These are phyloP conservation scores for Shiraia sp. DNA, from an alignment of 2,329 filamentous ascomycete genomes.

Conservation along the genomic window DNA sequence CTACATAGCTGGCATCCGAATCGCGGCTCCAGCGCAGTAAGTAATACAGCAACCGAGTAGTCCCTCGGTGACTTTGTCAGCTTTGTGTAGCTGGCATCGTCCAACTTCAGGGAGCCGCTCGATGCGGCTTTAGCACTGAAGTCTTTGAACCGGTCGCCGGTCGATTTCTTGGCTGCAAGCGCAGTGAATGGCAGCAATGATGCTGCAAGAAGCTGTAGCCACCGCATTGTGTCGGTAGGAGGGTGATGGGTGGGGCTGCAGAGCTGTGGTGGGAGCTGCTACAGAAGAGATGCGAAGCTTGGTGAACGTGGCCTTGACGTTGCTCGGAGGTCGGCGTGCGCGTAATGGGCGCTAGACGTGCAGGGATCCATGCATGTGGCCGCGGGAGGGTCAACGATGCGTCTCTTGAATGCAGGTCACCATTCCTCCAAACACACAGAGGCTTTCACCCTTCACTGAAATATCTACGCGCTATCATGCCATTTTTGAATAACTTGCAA, in stretches of 20 bases:
- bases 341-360: slow-evolving; percentile 32
- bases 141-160: slow-evolving; percentile 67
- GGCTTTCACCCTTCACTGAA: no score
- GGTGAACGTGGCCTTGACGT: slow-evolving; percentile 40
- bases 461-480: no score
- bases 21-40: slow-evolving; percentile 82
- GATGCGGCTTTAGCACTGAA: slow-evolving; percentile 71
- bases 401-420: no score
- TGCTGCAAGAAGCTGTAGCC: slow-evolving; percentile 63
- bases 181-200: slow-evolving; percentile 64
- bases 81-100: slow-evolving; percentile 74
- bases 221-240: slow-evolving; percentile 63
- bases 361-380: slow-evolving; percentile 17
- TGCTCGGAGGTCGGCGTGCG: slow-evolving; percentile 22
- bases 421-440: no score
- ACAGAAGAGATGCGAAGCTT: slow-evolving; percentile 19
- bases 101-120: slow-evolving; percentile 70
- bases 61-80: slow-evolving; percentile 79
- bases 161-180: slow-evolving; percentile 66
- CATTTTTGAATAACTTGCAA: no score
- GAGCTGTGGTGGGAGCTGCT: slow-evolving; percentile 22
- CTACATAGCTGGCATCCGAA: slow-evolving; percentile 86
- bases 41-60: slow-evolving; percentile 78
- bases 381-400: not conserved
- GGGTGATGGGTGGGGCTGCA: slow-evolving; percentile 18